Evolutionary conservation across 305 asterid genomes (phyloP), one percentile per base, ranked within the genome.

Genomic region (Nicotiana rustica): DNA sequence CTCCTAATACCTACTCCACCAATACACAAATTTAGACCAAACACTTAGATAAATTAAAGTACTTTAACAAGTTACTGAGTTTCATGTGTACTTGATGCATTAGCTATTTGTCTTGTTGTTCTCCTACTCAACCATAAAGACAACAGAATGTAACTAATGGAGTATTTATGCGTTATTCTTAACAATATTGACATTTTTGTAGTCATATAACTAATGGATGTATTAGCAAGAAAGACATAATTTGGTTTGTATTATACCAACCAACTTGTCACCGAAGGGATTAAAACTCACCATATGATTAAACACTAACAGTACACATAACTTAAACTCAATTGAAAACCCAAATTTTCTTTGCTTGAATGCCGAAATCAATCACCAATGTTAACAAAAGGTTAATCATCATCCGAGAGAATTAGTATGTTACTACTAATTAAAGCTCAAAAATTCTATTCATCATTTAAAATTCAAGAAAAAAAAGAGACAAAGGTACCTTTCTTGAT

Each of bases 1-100:
- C 67, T 82, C 87, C 86, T 87, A 86, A 84, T 89, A 91, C 95
- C 95, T 84, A 92, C 97, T 91, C 96, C 91, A 90, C 81, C 71
- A 59, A 78, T 25, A 55, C 31, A 29, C 47, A 38, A 14, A 35
- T 44, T 38, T 33, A 56, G 31, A 76, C 35, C 67, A 62, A 29
- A 15, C 61, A 73, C 76, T 57, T 14, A 44, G 66, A 65, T 31
- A 75, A 35, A 75, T 52, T 14, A 35, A 44, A 62, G 7, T 19
- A 67, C 31, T 17, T 69, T 18, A 47, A 67, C 55, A 80, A 82
- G 82, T 25, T 70, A 52, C 78, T 81, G 64, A 69, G 78, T 86
- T 82, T 49, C 84, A 76, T 66, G 61, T 64, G 66, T 35, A 68
- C 85, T 61, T 36, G 86, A 56, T 75, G 67, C 79, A 69, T 81